These are phyloP conservation scores for Cryoendolithus antarcticus DNA, from an alignment of 2,329 filamentous ascomycete genomes.

Conservation along the genomic window DNA sequence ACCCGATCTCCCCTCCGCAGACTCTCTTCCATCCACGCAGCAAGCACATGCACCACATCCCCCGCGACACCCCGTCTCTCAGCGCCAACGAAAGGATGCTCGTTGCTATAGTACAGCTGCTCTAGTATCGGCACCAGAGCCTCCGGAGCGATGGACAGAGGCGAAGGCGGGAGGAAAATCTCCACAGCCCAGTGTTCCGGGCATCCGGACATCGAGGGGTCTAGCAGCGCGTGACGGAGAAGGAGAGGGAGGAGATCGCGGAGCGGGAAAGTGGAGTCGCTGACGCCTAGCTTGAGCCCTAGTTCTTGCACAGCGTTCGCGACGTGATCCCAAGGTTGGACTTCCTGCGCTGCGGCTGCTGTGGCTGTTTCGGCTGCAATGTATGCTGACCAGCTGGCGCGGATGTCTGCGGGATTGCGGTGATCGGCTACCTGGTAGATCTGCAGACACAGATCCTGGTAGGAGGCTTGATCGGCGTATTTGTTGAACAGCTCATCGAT, in stretches of 20 bases:
- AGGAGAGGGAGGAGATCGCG: constrained; percentile 41
- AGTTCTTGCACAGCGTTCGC: constrained; percentile 46
- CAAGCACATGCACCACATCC: constrained; percentile 50
- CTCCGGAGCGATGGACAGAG: constrained; percentile 49
- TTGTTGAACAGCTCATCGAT: constrained; percentile 86
- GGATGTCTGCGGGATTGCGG: constrained; percentile 74
- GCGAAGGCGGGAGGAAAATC: constrained; percentile 42
- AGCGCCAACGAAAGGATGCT: constrained; percentile 47
- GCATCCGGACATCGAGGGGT: constrained; percentile 37
- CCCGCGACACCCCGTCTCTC: constrained; percentile 45
- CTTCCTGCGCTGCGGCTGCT: constrained; percentile 31
- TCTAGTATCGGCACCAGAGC: constrained; percentile 51
- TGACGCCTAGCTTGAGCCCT: constrained; percentile 36
- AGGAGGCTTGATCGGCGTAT: constrained; percentile 80
- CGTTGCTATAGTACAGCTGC: constrained; percentile 54
- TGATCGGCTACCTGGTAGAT: constrained; percentile 91
- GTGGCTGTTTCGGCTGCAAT: constrained; percentile 52
- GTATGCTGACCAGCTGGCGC: constrained; percentile 70
- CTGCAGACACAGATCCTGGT: constrained; percentile 84
- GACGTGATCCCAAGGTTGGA: constrained; percentile 58
- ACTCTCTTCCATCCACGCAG: constrained; percentile 48
- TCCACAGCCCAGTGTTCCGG: constrained; percentile 50
- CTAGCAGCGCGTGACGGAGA: constrained; percentile 37
- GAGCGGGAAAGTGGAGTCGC: constrained; percentile 22
- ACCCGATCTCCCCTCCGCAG: constrained; percentile 40